phyloP scores from a whole-genome alignment of 306 rosid species.

The Acacia confusa region DNA sequence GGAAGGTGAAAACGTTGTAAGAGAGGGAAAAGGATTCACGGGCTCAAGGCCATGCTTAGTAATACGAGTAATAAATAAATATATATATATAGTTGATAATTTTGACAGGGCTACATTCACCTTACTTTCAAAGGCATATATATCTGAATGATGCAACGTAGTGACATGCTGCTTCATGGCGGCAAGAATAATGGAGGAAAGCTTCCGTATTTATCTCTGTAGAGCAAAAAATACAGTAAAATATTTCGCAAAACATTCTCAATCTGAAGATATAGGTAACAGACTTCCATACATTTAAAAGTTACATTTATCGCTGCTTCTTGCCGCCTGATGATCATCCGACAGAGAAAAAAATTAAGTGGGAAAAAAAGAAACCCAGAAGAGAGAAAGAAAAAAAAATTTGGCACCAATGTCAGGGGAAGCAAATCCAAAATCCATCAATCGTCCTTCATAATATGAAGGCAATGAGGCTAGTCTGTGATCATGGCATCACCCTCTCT shows the following conservation, averaged over 20 bases:
- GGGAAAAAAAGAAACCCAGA: conserved; percentile 32
- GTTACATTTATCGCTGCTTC: conserved; percentile 63
- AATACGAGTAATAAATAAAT: background rate
- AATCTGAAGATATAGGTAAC: conserved; percentile 51
- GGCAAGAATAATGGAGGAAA: background rate
- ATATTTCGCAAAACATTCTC: conserved; percentile 60
- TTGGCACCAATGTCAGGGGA: conserved; percentile 53
- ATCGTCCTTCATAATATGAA: conserved; percentile 3
- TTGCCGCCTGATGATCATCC: conserved; percentile 48
- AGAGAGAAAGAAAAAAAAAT: conserved; percentile 28
- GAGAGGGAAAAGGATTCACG: background rate
- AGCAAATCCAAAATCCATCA: conserved; percentile 31
- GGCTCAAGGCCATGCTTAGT: background rate
- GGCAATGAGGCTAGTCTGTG: conserved; percentile 42
- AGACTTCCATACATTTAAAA: conserved; percentile 42
- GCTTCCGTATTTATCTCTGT: conserved; percentile 26
- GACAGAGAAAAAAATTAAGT: conserved; percentile 29
- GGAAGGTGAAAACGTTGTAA: background rate
- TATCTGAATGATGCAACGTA: background rate
- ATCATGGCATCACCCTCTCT: conserved; percentile 60
- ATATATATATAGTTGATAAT: background rate
- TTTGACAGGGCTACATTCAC: background rate
- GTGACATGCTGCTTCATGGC: background rate
- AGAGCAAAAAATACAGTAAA: conserved; percentile 32
- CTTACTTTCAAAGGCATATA: background rate